Evolutionary conservation across 2,329 filamentous ascomycete species (phyloP), one percentile per base, ranked within the genome.

Genomic region (Alternaria atra): DNA sequence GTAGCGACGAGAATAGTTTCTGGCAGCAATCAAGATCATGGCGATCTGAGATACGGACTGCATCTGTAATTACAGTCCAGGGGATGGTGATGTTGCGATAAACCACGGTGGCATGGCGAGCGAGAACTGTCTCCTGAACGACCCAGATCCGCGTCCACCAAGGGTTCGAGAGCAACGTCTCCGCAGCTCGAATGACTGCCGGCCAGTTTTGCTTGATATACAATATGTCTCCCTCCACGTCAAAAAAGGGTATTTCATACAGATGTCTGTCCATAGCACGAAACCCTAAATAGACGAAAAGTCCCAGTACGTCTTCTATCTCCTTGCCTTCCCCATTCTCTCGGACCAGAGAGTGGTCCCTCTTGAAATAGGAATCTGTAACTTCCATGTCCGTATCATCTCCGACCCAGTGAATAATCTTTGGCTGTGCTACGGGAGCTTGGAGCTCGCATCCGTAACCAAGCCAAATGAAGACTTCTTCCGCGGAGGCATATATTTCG

Each of bases 61-160:
- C 51, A 9, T 46, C 34, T 3, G 55, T 58, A 25, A 66, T 57
- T 52, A 64, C 55, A 51, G 15, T 29, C 63, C 61, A 66, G 7
- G 63, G 61, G 10, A 52, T 58, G 0, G 51, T 61, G 1, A 56
- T 50, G 40, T 61, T 56, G 15, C 54, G 43, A 27, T 54, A 64
- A 13, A 57, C 40, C 35, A 66, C 53, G 0, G 54, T 66, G 6
- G 54, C 63, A 20, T 64, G 63, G 8, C 34, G 54, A 37, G 63
- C 53, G 17, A 66, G 58, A 23, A 66, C 59, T 5, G 61, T 60
- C 35, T 66, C 64, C 44, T 66, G 64, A 23, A 66, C 43, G 13
- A 66, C 64, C 64, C 61, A 66, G n/a, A 65, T 64, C 2, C 64
- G 55, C 25, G 51, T 58, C 64, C 61, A 64, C 61, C 42, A 58